Conservation (phyloP, 495 filamentous ascomycete species). For the Aspergillus sparsus region DNA sequence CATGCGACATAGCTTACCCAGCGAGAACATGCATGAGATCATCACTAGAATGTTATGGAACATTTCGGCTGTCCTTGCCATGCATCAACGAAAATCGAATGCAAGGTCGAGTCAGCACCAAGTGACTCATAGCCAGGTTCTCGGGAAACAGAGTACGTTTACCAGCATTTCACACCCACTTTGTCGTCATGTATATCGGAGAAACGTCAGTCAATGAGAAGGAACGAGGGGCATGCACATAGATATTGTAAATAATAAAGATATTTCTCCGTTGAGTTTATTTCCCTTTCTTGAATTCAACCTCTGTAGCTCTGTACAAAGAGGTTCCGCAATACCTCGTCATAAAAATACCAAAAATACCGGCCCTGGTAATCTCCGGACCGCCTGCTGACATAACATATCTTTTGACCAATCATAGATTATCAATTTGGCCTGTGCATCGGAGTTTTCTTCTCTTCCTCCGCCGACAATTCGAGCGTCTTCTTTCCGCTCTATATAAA, state of each 20-base stretch:
- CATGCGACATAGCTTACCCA: too few species aligned
- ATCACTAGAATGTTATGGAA: too few species aligned
- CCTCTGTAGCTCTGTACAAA: neutral
- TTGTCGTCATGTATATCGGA: too few species aligned
- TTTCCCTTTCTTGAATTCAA: too few species aligned
- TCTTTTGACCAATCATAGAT: conserved; percentile 26
- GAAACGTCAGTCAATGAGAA: too few species aligned
- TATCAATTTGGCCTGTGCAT: conserved; percentile 17
- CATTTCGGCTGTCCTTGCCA: too few species aligned
- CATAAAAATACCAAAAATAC: neutral
- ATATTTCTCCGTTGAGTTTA: neutral
- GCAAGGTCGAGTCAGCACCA: too few species aligned
- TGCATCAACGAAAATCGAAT: too few species aligned
- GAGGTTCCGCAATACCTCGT: neutral
- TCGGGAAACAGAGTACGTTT: too few species aligned
- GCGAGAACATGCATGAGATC: too few species aligned
- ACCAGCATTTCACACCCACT: too few species aligned
- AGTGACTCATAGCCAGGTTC: too few species aligned
- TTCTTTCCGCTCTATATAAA: conserved; percentile 24
- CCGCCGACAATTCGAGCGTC: conserved; percentile 28
- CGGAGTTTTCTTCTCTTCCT: conserved; percentile 30
- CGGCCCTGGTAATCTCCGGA: neutral
- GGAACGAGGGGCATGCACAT: neutral
- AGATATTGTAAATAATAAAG: neutral
- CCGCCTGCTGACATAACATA: conserved; percentile 17